A percentile compares a stretch with the other conserved stretches of the same genome.
Conservation (phyloP, 2,329 filamentous ascomycete genomes). For the Diaporthe nobilis region DNA sequence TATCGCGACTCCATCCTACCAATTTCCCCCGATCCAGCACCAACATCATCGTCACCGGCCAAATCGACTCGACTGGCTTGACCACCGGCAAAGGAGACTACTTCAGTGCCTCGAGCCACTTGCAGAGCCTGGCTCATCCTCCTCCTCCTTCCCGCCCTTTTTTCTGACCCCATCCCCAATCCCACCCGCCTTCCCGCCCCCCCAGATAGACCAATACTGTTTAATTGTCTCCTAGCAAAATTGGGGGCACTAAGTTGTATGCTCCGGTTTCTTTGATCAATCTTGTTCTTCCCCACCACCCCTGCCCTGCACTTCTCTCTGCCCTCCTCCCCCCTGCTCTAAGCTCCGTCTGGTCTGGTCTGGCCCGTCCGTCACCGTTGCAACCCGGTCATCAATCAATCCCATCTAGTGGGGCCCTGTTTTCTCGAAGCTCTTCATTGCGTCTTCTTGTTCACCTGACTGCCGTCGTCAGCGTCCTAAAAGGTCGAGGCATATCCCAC, state of each 20-base stretch:
- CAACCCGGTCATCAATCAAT: background rate
- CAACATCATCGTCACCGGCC: conserved; percentile 27
- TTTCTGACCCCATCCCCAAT: conserved; percentile 2
- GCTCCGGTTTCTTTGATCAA: conserved; percentile 20
- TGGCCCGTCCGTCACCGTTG: conserved; percentile 8
- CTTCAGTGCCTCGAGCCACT: conserved; percentile 24
- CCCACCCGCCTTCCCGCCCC: background rate
- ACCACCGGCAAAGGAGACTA: background rate
- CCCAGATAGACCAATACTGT: conserved; percentile 17
- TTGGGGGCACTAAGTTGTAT: background rate
- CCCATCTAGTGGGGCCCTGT: background rate
- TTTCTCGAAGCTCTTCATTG: conserved; percentile 9
- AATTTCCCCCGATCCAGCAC: conserved; percentile 16
- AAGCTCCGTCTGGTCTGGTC: background rate
- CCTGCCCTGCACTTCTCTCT: conserved; percentile 1
- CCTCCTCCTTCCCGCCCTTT: background rate
- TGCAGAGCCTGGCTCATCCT: background rate
- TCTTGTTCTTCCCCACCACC: conserved; percentile 22
- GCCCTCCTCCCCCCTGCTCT: background rate
- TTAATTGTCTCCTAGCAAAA: conserved; percentile 6
- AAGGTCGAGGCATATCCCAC: conserved; percentile 31
- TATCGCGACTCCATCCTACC: conserved; percentile 19
- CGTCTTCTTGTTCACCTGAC: background rate
- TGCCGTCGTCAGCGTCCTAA: background rate
- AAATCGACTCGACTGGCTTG: background rate